Evolutionary conservation across 2,329 filamentous ascomycete genomes (phyloP), one percentile per base, ranked within the genome.

Genomic region (Arthrobotrys conoides): DNA sequence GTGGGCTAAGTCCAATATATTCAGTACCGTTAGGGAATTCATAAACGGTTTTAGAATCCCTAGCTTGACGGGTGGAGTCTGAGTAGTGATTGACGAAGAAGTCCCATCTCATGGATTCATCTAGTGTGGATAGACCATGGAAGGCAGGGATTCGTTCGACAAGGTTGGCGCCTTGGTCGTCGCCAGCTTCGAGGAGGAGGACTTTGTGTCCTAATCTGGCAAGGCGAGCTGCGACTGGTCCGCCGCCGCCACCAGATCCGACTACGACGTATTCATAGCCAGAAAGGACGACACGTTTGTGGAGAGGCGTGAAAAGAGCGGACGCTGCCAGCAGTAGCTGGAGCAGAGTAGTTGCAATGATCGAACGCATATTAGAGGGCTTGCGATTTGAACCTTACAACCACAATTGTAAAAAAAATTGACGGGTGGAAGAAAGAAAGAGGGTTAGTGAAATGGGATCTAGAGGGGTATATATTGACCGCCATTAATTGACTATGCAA

Each of bases 181-280:
- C 88, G 64, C 88, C 88, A 24, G 88, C 88, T 80, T 90, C 89
- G 36, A 90, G 87, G 2, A 91, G 86, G n/a, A 91, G 87, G 0
- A 88, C 88, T 80, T 86, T 88, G 84, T 88, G 86, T 48, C 89
- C 89, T 38, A 88, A 87, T 64, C 88, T 84, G n/a, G 89, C 89
- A 30, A 91, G 86, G 49, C 88, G 86, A 24, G 88, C 87, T 12
- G 89, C 88, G 4, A 90, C 83, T 6, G 89, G 88, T 16, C 87
- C 88, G 57, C 89, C 89, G 12, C 89, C 89, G 5, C 89, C 85
- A 2, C 89, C 89, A 5, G 88, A 89, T 10, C 89, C 89, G 44
- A 91, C 88, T 9, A 91, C 86, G 30, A 91, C 85, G 83, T 90
- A 91, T 77, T 91, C 89, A 81, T 91, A 91, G 82, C 88, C 83